phyloP scores from a whole-genome alignment of 306 rosid genomes.

The Benincasa hispida region DNA sequence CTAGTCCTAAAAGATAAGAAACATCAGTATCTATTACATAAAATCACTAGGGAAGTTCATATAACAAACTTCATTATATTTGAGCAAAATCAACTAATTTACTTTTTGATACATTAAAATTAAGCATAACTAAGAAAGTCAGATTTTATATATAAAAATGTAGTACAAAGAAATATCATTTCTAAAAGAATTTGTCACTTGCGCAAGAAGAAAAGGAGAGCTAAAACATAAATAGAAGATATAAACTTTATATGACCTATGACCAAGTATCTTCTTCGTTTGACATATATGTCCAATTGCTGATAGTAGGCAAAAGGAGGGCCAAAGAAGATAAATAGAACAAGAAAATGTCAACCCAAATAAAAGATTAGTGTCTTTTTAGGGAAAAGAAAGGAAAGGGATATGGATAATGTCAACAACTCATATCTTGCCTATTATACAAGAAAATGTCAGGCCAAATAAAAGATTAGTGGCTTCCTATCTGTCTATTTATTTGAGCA shows the following conservation, averaged over 20 bases:
- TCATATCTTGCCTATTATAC: slow-evolving; percentile 57
- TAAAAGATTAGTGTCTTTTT: neutral
- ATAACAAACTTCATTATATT: neutral
- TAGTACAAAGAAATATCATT: no score
- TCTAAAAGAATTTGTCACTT: no score
- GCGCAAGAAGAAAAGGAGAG: no score
- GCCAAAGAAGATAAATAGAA: neutral
- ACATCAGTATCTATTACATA: neutral
- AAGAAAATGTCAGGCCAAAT: no score
- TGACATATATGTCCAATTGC: slow-evolving; percentile 75
- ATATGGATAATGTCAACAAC: neutral
- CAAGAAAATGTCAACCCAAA: slow-evolving; percentile 19
- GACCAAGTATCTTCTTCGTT: slow-evolving; percentile 42
- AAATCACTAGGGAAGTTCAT: neutral
- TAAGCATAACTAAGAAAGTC: neutral
- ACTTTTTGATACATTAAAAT: neutral
- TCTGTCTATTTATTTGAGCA: no score
- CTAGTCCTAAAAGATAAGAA: slow-evolving; percentile 45
- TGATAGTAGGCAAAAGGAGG: slow-evolving; percentile 14
- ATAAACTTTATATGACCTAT: neutral
- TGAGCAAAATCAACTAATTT: neutral
- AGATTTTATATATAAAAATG: no score
- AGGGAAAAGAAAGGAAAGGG: neutral
- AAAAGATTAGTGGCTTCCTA: no score
- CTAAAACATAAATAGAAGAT: no score